Conservation (phyloP, 2,329 filamentous ascomycete genomes). For the Xylaria sp. region DNA sequence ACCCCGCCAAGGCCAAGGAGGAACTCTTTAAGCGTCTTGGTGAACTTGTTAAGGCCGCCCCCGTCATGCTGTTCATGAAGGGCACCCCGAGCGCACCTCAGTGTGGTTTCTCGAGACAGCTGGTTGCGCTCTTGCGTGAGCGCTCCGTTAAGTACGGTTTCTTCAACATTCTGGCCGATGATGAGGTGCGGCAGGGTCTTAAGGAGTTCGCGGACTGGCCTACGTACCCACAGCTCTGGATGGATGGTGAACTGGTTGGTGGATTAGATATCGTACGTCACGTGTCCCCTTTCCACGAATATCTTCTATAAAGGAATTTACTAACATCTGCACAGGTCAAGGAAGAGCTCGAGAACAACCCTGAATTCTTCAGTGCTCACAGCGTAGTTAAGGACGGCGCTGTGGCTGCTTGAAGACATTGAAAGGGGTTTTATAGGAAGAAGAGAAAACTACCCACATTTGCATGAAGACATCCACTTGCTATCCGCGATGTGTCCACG, state of each 20-base stretch:
- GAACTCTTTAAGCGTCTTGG: slow-evolving; percentile 75
- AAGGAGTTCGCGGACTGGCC: slow-evolving; percentile 99
- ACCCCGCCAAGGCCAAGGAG: slow-evolving; percentile 65
- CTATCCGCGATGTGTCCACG: not conserved
- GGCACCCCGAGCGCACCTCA: slow-evolving; percentile 83
- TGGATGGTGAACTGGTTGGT: slow-evolving; percentile 83
- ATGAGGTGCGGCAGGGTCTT: slow-evolving; percentile 91
- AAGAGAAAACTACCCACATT: not conserved
- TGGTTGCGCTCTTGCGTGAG: slow-evolving; percentile 81
- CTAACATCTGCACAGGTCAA: slow-evolving; percentile 61
- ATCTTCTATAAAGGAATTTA: not conserved
- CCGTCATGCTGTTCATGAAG: slow-evolving; percentile 99
- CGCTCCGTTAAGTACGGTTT: slow-evolving; percentile 94
- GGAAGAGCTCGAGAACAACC: slow-evolving; percentile 81
- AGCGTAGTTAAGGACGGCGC: slow-evolving; percentile 45
- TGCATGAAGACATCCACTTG: not conserved
- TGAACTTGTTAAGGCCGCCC: slow-evolving; percentile 88
- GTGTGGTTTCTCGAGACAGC: slow-evolving; percentile 87
- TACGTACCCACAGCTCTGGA: slow-evolving; percentile 92
- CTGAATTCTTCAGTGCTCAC: slow-evolving; percentile 75
- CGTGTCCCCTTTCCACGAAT: not conserved
- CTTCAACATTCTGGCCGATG: slow-evolving; percentile 97
- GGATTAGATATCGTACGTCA: slow-evolving; percentile 87
- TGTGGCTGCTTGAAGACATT: slow-evolving; percentile 27
- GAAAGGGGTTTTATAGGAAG: not conserved